Evolutionary conservation across 2,329 filamentous ascomycete species (phyloP), one percentile per base, ranked within the genome.

Genomic region (Talaromyces rugulosus): DNA sequence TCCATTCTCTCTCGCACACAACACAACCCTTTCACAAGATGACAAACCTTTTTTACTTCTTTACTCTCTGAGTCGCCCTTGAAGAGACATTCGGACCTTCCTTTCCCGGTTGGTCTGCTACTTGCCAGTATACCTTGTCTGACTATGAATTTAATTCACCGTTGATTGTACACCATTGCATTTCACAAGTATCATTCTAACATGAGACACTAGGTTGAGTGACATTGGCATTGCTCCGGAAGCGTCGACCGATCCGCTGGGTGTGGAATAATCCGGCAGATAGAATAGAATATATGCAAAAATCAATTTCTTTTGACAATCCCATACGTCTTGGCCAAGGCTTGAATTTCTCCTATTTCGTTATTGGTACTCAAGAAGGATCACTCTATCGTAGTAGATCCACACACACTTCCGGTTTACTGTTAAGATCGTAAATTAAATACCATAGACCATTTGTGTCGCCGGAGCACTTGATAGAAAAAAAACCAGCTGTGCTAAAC

Each of bases 51-150:
- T 71, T 70, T 77, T 80, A 79, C 82, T 87, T 87, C 85, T 86
- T 87, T 83, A 82, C 79, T 78, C 84, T 78, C 85, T 79, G 85
- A 88, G 74, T 87, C 86, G 86, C 81, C 85, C 85, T 80, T 88
- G 86, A 87, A 82, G 84, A 87, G 82, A 82, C 72, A 80, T 77
- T 80, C 75, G 82, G 84, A 85, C 79, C 77, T 79, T 81, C 81
- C 81, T 76, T 86, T 83, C 82, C 83, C 82, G 81, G 83, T 82
- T 77, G 78, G 81, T 82, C 85, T 86, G 86, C 83, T 87, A 88
- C 85, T 88, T 85, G 86, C 86, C 86, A 88, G 86, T 88, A 87
- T 81, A 78, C 78, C 78, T 83, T 84, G 85, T 87, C 85, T 88
- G 86, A 88, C 79, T 61, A 62, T 33, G 47, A 30, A n/a, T 33